Evolutionary conservation across 163 green algal species (phyloP).

Genomic region (Chloroidium sp.): DNA sequence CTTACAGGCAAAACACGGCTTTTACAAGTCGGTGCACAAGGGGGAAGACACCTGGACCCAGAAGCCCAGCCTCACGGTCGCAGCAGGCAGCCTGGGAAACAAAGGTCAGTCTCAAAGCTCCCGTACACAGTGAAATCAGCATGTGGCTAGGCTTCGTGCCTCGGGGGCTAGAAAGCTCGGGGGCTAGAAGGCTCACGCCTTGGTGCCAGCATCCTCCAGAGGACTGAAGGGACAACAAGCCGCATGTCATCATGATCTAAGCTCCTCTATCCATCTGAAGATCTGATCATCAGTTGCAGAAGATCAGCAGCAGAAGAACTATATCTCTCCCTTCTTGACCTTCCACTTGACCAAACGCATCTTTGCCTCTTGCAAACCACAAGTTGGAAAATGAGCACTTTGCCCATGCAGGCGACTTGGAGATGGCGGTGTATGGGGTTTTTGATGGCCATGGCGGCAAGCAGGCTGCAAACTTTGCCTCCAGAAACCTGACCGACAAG

Average conservation of each 20-base stretch:
- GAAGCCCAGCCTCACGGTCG: slow-evolving; percentile 4
- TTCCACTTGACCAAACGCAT: neutral
- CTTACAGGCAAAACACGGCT: slow-evolving; percentile 20
- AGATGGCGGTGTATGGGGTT: slow-evolving; percentile 59
- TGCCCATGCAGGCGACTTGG: slow-evolving; percentile 12
- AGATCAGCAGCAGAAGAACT: neutral
- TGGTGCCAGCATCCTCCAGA: no score
- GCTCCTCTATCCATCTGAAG: neutral
- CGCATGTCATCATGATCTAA: neutral
- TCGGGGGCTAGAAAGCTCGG: no score
- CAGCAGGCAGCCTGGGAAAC: no score
- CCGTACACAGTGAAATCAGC: no score
- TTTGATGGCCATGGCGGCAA: slow-evolving; percentile 84
- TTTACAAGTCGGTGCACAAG: slow-evolving; percentile 26
- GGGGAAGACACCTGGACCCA: slow-evolving; percentile 27
- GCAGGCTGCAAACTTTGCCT: slow-evolving; percentile 42
- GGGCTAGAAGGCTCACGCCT: no score
- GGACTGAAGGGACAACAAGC: neutral
- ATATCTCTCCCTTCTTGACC: neutral
- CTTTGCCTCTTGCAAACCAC: neutral
- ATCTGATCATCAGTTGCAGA: slow-evolving; percentile 1
- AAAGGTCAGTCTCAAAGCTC: no score
- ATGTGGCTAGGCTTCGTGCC: no score
- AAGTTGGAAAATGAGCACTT: neutral
- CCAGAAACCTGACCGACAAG: slow-evolving; percentile 40